phyloP scores from a whole-genome alignment of 1,284 basidiomycete species.

The Dichomitus squalens region DNA sequence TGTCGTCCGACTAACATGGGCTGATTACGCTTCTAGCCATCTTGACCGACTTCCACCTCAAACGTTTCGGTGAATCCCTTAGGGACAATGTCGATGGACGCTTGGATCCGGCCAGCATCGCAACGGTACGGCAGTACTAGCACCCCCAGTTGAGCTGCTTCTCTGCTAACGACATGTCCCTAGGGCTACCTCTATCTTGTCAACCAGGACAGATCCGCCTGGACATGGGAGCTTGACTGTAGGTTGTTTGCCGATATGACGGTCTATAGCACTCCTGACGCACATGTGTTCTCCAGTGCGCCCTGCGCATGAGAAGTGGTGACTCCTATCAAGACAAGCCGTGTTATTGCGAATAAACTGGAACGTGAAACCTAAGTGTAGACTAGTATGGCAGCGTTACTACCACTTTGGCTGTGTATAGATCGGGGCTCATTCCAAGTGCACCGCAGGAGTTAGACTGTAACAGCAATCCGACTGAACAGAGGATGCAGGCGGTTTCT shows the following conservation, averaged over 20 bases:
- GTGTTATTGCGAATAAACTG: no score
- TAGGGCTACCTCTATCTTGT: slow-evolving; percentile 46
- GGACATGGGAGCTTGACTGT: slow-evolving; percentile 55
- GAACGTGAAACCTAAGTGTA: no score
- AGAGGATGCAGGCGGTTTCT: no score
- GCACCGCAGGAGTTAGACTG: no score
- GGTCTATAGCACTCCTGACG: neutral
- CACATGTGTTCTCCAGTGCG: slow-evolving; percentile 34
- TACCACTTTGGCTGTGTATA: no score
- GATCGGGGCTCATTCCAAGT: no score
- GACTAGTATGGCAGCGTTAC: no score
- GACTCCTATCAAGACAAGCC: no score
- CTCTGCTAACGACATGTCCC: neutral
- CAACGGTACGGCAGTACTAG: slow-evolving; percentile 44
- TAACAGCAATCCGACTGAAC: no score
- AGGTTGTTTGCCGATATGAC: slow-evolving; percentile 15
- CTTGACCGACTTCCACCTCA: neutral
- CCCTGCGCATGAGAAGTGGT: slow-evolving; percentile 32
- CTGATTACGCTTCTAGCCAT: slow-evolving; percentile 21
- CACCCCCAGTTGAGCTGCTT: no score
- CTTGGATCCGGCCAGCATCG: slow-evolving; percentile 67
- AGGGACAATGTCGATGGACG: slow-evolving; percentile 48
- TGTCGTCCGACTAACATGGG: slow-evolving; percentile 24
- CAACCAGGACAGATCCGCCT: slow-evolving; percentile 47
- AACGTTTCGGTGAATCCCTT: neutral